These are phyloP conservation scores for Trypanosoma lewisi DNA, from an alignment of 208 protist genomes.

Conservation along the genomic window DNA sequence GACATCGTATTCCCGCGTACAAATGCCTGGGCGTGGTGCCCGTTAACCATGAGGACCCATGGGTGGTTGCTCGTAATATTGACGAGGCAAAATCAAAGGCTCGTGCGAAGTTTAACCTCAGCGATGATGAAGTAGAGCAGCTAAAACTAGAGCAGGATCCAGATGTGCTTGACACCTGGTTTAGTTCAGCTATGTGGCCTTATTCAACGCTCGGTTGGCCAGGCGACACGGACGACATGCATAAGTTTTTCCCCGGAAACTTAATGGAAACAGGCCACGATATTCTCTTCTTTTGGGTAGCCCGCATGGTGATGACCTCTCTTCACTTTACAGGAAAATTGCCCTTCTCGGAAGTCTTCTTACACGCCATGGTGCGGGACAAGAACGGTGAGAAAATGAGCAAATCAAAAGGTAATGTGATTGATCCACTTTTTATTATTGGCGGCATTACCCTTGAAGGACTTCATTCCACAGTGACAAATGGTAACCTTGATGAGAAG, in stretches of 20 bases:
- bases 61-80: slow-evolving; percentile 91
- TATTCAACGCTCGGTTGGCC: slow-evolving; percentile 98
- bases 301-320: slow-evolving; percentile 99
- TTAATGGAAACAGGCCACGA: slow-evolving; percentile 99
- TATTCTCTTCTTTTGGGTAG: slow-evolving; percentile 99
- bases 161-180: slow-evolving; percentile 99
- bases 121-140: slow-evolving; percentile 49
- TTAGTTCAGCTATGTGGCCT: slow-evolving; percentile 99
- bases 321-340: slow-evolving; percentile 94
- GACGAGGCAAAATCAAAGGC: slow-evolving; percentile 95
- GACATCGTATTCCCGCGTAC: slow-evolving; percentile 99
- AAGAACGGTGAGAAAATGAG: slow-evolving; percentile 99
- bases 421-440: slow-evolving; percentile 99
- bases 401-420: slow-evolving; percentile 99
- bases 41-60: slow-evolving; percentile 62
- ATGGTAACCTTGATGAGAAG: slow-evolving; percentile 93
- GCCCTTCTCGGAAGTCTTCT: slow-evolving; percentile 97
- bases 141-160: slow-evolving; percentile 94
- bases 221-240: slow-evolving; percentile 86
- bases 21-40: slow-evolving; percentile 57
- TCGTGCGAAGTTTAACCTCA: slow-evolving; percentile 76
- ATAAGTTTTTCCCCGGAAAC: slow-evolving; percentile 96
- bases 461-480: slow-evolving; percentile 91
- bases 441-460: slow-evolving; percentile 94
- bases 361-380: slow-evolving; percentile 99